phyloP scores from a whole-genome alignment of 306 rosid species.

The Sesbania bispinosa region DNA sequence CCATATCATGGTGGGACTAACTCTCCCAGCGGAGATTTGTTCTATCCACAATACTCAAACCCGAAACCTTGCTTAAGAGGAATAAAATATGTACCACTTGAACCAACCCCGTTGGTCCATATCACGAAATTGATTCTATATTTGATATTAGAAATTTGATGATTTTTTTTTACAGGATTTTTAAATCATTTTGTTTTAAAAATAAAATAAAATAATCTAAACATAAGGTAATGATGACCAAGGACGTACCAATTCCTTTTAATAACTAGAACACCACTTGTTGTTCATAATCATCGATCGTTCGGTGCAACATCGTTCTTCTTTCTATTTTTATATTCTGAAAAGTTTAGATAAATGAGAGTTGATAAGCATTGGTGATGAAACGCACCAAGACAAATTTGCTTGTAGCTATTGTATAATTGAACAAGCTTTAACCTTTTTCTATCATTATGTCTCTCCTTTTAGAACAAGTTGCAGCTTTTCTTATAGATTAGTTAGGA shows the following conservation, averaged over 20 bases:
- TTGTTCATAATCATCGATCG: too few species aligned
- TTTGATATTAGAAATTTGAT: neutral
- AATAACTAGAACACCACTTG: neutral
- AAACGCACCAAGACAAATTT: neutral
- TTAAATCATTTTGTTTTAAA: neutral
- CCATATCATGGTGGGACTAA: too few species aligned
- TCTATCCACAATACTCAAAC: too few species aligned
- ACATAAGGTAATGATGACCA: slow-evolving; percentile 4
- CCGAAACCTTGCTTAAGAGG: too few species aligned
- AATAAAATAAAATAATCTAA: neutral
- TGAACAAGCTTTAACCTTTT: slow-evolving; percentile 16
- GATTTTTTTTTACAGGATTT: neutral
- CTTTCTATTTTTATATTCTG: neutral
- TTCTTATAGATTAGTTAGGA: neutral
- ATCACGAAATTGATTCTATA: too few species aligned
- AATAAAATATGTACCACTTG: too few species aligned
- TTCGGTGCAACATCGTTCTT: neutral
- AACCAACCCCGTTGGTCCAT: too few species aligned
- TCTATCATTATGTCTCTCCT: neutral
- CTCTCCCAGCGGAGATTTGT: too few species aligned
- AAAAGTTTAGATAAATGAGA: neutral
- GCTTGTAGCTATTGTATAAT: neutral
- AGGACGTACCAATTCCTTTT: neutral
- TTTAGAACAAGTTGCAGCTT: slow-evolving; percentile 20
- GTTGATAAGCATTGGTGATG: neutral